Conservation (phyloP, 2,329 filamentous ascomycete genomes). For the Fusarium verrucosum region DNA sequence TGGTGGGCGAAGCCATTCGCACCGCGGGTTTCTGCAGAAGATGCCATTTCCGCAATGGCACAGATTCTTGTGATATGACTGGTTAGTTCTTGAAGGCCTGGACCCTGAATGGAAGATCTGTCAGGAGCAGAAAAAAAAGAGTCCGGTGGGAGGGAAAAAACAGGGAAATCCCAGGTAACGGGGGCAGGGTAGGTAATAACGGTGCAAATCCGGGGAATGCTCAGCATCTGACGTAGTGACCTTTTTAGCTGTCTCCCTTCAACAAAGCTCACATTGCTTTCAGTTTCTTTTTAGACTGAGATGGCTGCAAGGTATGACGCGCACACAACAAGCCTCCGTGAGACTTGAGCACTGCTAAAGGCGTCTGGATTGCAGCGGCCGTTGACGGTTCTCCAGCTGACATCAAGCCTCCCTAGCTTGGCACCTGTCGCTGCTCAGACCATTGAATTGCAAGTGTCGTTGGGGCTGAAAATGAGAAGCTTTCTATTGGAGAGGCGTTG, state of each 20-base stretch:
- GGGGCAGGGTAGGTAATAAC: background rate
- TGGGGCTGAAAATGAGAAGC: background rate
- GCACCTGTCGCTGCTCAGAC: background rate
- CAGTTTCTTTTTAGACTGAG: background rate
- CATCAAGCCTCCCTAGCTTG: conserved; percentile 4
- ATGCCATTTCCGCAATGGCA: conserved; percentile 13
- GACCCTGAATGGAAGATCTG: background rate
- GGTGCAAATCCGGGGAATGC: background rate
- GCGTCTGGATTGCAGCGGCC: background rate
- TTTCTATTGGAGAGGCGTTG: background rate
- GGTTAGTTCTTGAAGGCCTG: background rate
- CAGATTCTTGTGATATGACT: background rate
- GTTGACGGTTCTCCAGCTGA: conserved; percentile 9
- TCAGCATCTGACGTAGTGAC: background rate
- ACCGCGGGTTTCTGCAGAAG: background rate
- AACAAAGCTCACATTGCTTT: background rate
- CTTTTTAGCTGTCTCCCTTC: background rate
- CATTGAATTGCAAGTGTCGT: background rate
- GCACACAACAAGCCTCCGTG: conserved; percentile 4
- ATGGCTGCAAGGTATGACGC: conserved; percentile 26
- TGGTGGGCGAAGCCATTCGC: background rate
- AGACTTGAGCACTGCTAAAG: background rate
- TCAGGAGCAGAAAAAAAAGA: background rate
- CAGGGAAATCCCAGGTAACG: conserved; percentile 3
- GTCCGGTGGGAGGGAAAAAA: background rate